These are phyloP conservation scores for Rutstroemia sp. DNA, from an alignment of 2,329 filamentous ascomycete genomes.

Conservation along the genomic window DNA sequence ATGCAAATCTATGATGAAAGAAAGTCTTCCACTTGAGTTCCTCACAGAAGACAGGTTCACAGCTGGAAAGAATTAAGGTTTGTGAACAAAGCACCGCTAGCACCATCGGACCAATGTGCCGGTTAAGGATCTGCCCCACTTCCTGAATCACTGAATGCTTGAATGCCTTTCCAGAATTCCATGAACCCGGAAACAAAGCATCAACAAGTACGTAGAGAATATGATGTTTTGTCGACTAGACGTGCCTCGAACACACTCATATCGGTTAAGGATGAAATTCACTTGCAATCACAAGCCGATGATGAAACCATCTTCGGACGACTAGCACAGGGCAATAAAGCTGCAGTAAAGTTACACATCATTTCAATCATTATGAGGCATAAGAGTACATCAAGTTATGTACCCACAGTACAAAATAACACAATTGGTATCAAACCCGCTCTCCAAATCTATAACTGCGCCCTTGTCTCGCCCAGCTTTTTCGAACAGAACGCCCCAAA, in stretches of 20 bases:
- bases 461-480: constrained; percentile 36
- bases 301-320: too few relatives aligned
- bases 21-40: not conserved
- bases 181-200: too few relatives aligned
- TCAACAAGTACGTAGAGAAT: too few relatives aligned
- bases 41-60: not conserved
- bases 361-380: too few relatives aligned
- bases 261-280: too few relatives aligned
- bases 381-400: too few relatives aligned
- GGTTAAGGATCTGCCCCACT: not conserved
- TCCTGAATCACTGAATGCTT: not conserved
- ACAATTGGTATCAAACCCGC: not conserved
- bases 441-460: constrained; percentile 32
- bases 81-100: not conserved
- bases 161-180: too few relatives aligned
- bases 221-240: too few relatives aligned
- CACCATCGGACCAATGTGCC: not conserved
- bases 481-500: constrained; percentile 68
- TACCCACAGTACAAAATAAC: not conserved
- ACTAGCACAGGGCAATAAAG: too few relatives aligned
- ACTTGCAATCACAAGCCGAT: too few relatives aligned
- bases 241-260: too few relatives aligned
- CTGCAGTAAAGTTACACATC: too few relatives aligned
- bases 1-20: constrained; percentile 7
- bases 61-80: not conserved